Evolutionary conservation across 768 basidiomycete species (phyloP), one percentile per base, ranked within the genome.

Genomic region (Asterophora parasitica): DNA sequence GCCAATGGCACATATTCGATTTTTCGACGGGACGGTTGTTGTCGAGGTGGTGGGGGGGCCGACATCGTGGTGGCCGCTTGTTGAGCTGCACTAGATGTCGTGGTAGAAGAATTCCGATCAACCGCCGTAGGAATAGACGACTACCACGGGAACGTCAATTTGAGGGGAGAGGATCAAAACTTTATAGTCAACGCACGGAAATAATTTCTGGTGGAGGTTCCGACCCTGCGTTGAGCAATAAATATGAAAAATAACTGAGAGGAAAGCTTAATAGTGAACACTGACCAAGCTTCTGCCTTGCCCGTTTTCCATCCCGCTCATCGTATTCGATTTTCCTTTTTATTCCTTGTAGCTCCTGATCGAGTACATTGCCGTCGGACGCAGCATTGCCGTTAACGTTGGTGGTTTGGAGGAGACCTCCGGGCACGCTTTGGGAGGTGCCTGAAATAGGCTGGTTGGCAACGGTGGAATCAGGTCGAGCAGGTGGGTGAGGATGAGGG

Each of bases 1-100:
- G 78, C 81, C 13, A 90, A 71, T 0, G 93, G 93, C 26, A 87
- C 73, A 63, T 94, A 96, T 68, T 92, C 88, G 54, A 96, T 85
- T 68, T 88, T 93, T 54, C 87, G 82, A 49, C 86, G 78, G 28
- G 80, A 74, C 44, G 78, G 68, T 62, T 76, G 79, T 44, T 70
- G 67, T 42, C 71, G 75, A 28, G 74, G 57, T 51, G 70, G 69
- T 35, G 65, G 58, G 11, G 72, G 56, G 36, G 47, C 54, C 35
- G 60, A 56, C 54, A 65, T 61, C 19, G 62, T 41, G 37, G 61
- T 45, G 44, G 67, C 58, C 35, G 63, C 57, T 49, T 61, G 66
- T 30, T 65, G 60, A 41, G 60, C 47, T 47, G 51, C 39, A 27
- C 35, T 56, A 47, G 57, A 45, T 48, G 58, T 59, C 48, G 56